Evolutionary conservation across 768 basidiomycete species (phyloP).

Genomic region (Dioszegia hungarica): DNA sequence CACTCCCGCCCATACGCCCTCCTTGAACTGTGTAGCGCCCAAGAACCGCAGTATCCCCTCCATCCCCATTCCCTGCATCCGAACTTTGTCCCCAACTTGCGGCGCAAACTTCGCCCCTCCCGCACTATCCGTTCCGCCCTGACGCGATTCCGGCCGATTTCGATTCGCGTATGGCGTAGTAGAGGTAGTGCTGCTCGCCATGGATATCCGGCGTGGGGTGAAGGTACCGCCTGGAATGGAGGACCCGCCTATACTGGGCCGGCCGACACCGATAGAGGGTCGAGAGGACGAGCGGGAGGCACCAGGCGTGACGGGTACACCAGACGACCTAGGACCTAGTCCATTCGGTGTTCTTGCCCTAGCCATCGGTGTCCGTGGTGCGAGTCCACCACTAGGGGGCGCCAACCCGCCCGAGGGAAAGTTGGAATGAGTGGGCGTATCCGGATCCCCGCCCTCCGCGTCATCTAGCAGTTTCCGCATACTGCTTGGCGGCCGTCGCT

Average conservation of each 20-base stretch:
- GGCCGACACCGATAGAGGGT: constrained; percentile 13
- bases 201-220: constrained; percentile 39
- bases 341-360: constrained; percentile 28
- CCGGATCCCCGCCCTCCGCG: constrained; percentile 18
- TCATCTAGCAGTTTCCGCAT: constrained; percentile 10
- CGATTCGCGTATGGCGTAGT: constrained; percentile 33
- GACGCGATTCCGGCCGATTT: constrained; percentile 39
- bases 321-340: constrained; percentile 7
- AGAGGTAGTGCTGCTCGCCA: constrained; percentile 33
- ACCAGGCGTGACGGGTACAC: constrained; percentile 28
- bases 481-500: constrained; percentile 32
- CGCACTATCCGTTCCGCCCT: background rate
- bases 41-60: constrained; percentile 77
- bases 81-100: constrained; percentile 73
- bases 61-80: constrained; percentile 77
- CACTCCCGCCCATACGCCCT: constrained; percentile 88
- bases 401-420: background rate
- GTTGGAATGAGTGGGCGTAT: constrained; percentile 21
- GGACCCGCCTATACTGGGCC: constrained; percentile 12
- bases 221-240: constrained; percentile 15
- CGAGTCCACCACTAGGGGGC: background rate
- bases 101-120: constrained; percentile 24
- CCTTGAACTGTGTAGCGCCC: constrained; percentile 82
- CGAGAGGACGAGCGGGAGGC: constrained; percentile 25
- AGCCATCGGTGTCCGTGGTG: constrained; percentile 2